Evolutionary conservation across 2,329 filamentous ascomycete species (phyloP).

Genomic region (Diaporthe longicolla): DNA sequence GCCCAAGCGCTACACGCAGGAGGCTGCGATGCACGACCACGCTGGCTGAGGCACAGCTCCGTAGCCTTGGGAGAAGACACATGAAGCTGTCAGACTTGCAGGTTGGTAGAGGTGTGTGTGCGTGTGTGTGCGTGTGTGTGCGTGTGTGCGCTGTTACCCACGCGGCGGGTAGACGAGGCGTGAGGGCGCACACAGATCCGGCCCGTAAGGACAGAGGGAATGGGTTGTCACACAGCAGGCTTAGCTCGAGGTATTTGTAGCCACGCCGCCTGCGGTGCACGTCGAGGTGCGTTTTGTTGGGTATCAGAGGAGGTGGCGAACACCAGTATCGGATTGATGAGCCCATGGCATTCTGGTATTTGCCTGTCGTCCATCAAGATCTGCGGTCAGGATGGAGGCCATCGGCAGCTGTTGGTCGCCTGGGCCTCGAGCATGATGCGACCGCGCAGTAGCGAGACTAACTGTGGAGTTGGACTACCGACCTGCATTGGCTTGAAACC

Average conservation of each 20-base stretch:
- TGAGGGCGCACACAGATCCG: constrained; percentile 18
- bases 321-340: neutral
- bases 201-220: neutral
- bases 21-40: constrained; percentile 8
- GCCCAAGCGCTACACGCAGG: neutral
- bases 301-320: constrained; percentile 1
- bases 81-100: constrained; percentile 34
- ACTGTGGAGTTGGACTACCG: too few relatives aligned
- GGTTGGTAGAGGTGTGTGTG: neutral
- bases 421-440: too few relatives aligned
- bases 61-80: neutral
- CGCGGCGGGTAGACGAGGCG: neutral
- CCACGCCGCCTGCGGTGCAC: constrained; percentile 16
- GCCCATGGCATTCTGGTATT: neutral
- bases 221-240: neutral
- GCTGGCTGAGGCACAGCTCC: constrained; percentile 23
- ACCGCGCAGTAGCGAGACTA: neutral
- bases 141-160: constrained; percentile 20
- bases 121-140: neutral
- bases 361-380: neutral
- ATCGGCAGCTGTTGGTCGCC: neutral
- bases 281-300: constrained; percentile 23
- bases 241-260: neutral
- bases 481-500: neutral
- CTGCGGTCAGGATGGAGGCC: neutral